A percentile compares a stretch with the other conserved stretches of the same genome.
Evolutionary conservation across 306 rosid species (phyloP).

Genomic region (Calophaca sinica): DNA sequence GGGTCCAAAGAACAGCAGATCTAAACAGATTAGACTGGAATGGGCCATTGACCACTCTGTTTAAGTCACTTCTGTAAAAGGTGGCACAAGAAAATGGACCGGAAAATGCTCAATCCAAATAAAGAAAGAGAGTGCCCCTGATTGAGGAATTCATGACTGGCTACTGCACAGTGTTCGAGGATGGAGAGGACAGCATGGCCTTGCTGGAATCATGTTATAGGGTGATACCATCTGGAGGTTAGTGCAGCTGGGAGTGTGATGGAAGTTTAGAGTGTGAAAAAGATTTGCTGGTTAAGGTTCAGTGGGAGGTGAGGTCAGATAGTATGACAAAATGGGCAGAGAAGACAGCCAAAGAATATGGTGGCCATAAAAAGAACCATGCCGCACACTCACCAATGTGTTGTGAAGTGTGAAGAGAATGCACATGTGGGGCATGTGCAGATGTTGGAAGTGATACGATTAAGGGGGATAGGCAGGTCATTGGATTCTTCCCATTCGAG

Average conservation of each 20-base stretch:
- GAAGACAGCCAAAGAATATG: background rate
- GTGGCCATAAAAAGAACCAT: conserved; percentile 4
- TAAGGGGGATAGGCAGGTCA: background rate
- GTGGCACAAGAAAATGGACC: conserved; percentile 8
- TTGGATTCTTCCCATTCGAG: background rate
- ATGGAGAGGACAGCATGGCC: background rate
- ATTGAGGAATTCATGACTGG: background rate
- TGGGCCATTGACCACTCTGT: background rate
- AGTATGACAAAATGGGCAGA: conserved; percentile 1
- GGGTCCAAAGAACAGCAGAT: background rate
- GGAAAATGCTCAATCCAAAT: background rate
- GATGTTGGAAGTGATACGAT: background rate
- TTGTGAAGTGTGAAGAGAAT: background rate
- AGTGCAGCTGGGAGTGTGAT: background rate
- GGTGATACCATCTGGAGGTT: background rate
- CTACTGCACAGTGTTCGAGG: background rate
- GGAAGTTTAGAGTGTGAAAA: conserved; percentile 7
- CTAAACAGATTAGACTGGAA: background rate
- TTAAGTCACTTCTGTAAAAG: background rate
- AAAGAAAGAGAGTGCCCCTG: background rate
- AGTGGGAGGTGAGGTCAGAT: background rate
- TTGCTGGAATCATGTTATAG: background rate
- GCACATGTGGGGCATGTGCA: background rate
- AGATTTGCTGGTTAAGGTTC: background rate
- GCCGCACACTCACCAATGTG: background rate